Percentiles rank a stretch among this genome's conserved stretches.
phyloP scores from a whole-genome alignment of 768 basidiomycete genomes.

The Amanita subjunquillea region DNA sequence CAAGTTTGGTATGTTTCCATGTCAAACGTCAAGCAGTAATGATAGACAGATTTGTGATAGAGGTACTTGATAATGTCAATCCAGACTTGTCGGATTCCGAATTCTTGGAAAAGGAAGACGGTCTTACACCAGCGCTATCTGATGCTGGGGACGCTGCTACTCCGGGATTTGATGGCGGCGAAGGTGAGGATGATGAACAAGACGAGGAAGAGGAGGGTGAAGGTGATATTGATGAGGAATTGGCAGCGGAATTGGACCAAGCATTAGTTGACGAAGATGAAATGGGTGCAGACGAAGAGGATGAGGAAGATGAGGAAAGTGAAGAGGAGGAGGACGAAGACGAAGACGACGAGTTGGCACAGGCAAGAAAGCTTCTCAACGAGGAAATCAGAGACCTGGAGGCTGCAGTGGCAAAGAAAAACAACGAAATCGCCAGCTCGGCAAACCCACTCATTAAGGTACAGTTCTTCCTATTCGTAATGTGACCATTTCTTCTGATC shows the following conservation, averaged over 20 bases:
- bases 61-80: slow-evolving; percentile 83
- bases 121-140: slow-evolving; percentile 61
- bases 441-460: slow-evolving; percentile 85
- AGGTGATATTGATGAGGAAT: slow-evolving; percentile 79
- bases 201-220: slow-evolving; percentile 55
- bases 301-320: slow-evolving; percentile 53
- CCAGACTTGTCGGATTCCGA: slow-evolving; percentile 87
- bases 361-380: slow-evolving; percentile 69
- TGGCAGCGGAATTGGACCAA: slow-evolving; percentile 79
- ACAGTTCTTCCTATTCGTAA: slow-evolving; percentile 1
- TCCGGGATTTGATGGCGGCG: slow-evolving; percentile 44
- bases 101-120: slow-evolving; percentile 60
- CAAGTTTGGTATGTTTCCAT: slow-evolving; percentile 49
- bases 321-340: slow-evolving; percentile 74
- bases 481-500: neutral
- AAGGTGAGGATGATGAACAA: slow-evolving; percentile 47
- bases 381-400: slow-evolving; percentile 89
- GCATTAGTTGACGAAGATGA: slow-evolving; percentile 62
- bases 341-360: slow-evolving; percentile 72
- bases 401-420: slow-evolving; percentile 80
- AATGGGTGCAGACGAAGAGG: slow-evolving; percentile 45
- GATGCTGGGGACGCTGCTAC: slow-evolving; percentile 58
- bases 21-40: neutral
- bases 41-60: slow-evolving; percentile 24
- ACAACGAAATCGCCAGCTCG: slow-evolving; percentile 70